Base-by-base conservation (phyloP, 2,329 filamentous ascomycete species). In the Hirsutella rhossiliensis region DNA sequence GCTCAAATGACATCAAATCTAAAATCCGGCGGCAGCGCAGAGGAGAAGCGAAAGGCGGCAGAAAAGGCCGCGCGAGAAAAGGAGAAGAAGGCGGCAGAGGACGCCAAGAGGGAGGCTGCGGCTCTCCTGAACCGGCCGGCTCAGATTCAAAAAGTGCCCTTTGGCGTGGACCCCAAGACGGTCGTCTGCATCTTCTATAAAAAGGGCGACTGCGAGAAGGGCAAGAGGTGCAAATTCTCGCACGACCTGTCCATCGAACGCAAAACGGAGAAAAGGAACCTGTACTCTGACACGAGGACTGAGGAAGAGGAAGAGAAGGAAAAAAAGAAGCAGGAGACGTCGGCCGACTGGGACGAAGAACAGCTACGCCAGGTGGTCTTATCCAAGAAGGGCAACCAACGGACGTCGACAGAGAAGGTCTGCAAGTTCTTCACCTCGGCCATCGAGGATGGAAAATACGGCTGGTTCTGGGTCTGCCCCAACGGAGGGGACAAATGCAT, bases 391-490 rank as follows among this genome's bases (percentile, higher is more conserved):
- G 92, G 92, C 43, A 98, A 98, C 65, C 92, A 94, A 48, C 81
- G 83, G 62, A 95, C 89, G 19, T 86, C 85, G 5, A 98, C 92
- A 40, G 92, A 98, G 62, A 98, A 97, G 68, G 92, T 98, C 53
- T 98, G 92, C 86, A 98, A 97, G 67, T 95, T 71, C 72, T 98
- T 98, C 63, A 92, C 97, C 61, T 82, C 89, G 54, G 92, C 92
- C 23, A 92, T 98, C 50, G 92, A 98, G 67, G 92, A 98, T 60
- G 86, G 88, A 57, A 98, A 97, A 67, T 98, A 98, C 58, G 92
- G 92, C 50, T 98, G 92, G 92, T 97, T 98, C 68, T 98, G 92
- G 92, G 75, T 80, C 47, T 98, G 92, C 75, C 92, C 92, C 40
- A 97, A 97, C 59, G 89, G 88, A 52, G 90, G 86, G 50, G 84